phyloP scores from a whole-genome alignment of 139 green algal genomes.

The Chlorella sp. region DNA sequence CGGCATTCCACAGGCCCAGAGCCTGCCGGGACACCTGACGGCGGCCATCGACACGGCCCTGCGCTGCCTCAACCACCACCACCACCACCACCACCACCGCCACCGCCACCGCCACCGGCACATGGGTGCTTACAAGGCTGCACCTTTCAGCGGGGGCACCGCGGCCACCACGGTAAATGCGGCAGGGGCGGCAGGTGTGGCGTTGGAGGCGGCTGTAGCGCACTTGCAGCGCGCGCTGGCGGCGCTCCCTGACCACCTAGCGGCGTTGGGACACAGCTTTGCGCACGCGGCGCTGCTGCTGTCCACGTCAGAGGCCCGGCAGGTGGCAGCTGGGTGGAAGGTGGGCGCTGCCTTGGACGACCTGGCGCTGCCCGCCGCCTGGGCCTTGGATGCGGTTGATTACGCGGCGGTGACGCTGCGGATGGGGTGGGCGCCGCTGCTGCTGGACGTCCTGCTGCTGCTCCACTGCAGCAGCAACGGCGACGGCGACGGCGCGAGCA shows the following conservation, averaged over 20 bases:
- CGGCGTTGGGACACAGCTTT: not conserved
- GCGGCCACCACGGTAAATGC: too few relatives aligned
- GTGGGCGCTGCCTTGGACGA: not conserved
- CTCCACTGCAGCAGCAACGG: too few relatives aligned
- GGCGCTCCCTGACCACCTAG: not conserved
- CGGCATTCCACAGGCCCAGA: too few relatives aligned
- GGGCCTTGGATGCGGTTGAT: not conserved
- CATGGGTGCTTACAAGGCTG: not conserved
- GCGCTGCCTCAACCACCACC: not conserved
- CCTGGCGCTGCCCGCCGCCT: not conserved
- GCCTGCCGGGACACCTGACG: too few relatives aligned
- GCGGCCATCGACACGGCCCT: not conserved
- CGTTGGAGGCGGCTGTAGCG: not conserved
- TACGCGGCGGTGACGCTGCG: not conserved
- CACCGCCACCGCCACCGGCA: not conserved
- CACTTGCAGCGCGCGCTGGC: not conserved
- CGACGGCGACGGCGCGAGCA: too few relatives aligned
- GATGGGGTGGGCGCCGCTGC: not conserved
- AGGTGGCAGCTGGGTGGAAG: not conserved
- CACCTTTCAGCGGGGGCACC: not conserved
- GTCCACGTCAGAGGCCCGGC: not conserved
- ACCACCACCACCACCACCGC: not conserved
- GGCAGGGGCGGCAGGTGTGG: not conserved
- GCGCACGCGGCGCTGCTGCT: not conserved
- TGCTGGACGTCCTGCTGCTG: not conserved